These are phyloP conservation scores for Triglochin maritima DNA, from an alignment of 106 monocot species.

Conservation along the genomic window DNA sequence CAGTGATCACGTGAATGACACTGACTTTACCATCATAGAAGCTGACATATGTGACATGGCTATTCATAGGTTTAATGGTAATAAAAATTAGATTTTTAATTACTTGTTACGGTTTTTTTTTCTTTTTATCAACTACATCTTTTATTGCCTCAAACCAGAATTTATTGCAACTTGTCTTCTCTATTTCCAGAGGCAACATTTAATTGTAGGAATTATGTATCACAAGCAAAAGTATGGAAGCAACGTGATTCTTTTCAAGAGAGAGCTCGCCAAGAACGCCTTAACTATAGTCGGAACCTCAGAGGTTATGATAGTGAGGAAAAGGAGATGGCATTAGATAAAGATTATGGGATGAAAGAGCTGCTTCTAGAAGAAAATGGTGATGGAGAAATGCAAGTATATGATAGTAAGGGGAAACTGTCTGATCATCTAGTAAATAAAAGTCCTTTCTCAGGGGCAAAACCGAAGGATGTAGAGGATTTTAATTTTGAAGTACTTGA, in stretches of 20 bases:
- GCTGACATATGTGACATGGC: conserved; percentile 14
- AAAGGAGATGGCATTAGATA: conserved; percentile 34
- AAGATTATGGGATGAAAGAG: conserved; percentile 13
- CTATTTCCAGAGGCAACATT: conserved; percentile 19
- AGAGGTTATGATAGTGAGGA: conserved; percentile 14
- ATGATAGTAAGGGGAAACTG: conserved; percentile 20
- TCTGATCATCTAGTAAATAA: conserved; percentile 19
- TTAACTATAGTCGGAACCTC: conserved; percentile 63
- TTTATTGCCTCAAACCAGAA: conserved; percentile 15
- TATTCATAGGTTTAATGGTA: conserved; percentile 8
- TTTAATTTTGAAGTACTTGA: conserved; percentile 11
- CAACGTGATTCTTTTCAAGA: conserved; percentile 49
- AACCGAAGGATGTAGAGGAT: background rate
- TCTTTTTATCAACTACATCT: background rate
- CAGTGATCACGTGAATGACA: conserved; percentile 23
- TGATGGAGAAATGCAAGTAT: conserved; percentile 14
- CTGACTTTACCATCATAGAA: conserved; percentile 11
- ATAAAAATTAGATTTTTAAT: conserved; percentile 10
- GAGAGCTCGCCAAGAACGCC: conserved; percentile 62
- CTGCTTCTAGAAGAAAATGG: background rate
- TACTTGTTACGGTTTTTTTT: background rate
- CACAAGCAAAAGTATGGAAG: conserved; percentile 49
- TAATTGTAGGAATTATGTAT: conserved; percentile 23
- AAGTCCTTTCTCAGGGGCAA: conserved; percentile 14
- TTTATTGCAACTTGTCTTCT: conserved; percentile 10